Percentiles rank a stretch among this genome's conserved stretches.
These are phyloP conservation scores for Aspergillus jensenii DNA, from an alignment of 2,329 filamentous ascomycete species.

Conservation along the genomic window DNA sequence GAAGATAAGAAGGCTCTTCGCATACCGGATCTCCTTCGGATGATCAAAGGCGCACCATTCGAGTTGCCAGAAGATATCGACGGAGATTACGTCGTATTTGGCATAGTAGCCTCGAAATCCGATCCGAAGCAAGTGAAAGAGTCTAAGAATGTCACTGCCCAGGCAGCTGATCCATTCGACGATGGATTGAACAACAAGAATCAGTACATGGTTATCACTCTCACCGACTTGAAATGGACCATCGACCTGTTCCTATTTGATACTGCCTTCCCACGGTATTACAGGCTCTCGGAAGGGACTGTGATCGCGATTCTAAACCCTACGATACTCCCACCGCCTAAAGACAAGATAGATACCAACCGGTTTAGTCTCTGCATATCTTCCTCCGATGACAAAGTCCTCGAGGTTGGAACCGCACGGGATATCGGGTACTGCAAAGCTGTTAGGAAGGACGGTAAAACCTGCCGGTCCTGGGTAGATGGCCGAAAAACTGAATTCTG, in stretches of 20 bases:
- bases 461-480: constrained; percentile 84
- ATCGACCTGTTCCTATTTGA: constrained; percentile 91
- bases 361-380: constrained; percentile 83
- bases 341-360: constrained; percentile 72
- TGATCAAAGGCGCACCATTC: constrained; percentile 80
- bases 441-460: constrained; percentile 77
- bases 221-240: constrained; percentile 88
- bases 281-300: constrained; percentile 90
- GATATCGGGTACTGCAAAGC: constrained; percentile 89
- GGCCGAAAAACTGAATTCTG: constrained; percentile 84
- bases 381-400: constrained; percentile 81
- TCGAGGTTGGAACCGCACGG: constrained; percentile 81
- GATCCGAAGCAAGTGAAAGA: constrained; percentile 66
- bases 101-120: constrained; percentile 84
- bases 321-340: constrained; percentile 81
- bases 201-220: constrained; percentile 89
- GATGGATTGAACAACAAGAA: constrained; percentile 59
- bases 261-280: constrained; percentile 86
- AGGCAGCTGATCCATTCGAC: constrained; percentile 47
- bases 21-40: constrained; percentile 76
- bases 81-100: constrained; percentile 86
- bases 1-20: constrained; percentile 73
- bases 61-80: constrained; percentile 75
- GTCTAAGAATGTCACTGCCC: constrained; percentile 35
- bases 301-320: constrained; percentile 91